These are phyloP conservation scores for Parachlorella kessleri DNA, from an alignment of 139 green algal species.

Conservation along the genomic window DNA sequence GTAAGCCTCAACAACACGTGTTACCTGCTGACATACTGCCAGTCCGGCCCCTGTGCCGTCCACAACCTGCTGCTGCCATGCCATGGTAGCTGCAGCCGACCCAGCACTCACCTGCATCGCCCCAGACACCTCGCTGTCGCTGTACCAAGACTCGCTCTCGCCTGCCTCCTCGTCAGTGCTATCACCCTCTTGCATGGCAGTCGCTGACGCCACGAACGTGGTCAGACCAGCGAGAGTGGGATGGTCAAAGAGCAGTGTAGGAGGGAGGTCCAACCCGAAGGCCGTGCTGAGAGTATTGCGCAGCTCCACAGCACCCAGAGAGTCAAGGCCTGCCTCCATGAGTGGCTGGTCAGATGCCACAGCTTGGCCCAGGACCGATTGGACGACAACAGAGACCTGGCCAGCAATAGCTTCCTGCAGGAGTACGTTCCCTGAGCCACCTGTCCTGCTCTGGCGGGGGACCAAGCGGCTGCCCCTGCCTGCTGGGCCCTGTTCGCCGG, in stretches of 20 bases:
- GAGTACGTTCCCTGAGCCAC: no score
- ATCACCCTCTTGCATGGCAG: neutral
- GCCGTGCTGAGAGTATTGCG: slow-evolving; percentile 32
- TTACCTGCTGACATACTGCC: no score
- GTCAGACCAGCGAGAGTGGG: slow-evolving; percentile 16
- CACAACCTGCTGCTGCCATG: no score
- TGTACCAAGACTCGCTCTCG: neutral
- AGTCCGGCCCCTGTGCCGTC: no score
- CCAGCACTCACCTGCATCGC: neutral
- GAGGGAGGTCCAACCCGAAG: slow-evolving; percentile 36
- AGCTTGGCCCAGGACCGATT: slow-evolving; percentile 31
- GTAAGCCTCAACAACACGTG: no score
- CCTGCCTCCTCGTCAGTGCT: neutral
- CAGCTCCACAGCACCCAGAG: slow-evolving; percentile 54
- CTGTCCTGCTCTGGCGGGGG: neutral
- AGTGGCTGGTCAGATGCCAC: slow-evolving; percentile 18
- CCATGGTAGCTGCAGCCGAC: slow-evolving; percentile 39
- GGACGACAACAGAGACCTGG: neutral
- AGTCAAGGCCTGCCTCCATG: slow-evolving; percentile 69
- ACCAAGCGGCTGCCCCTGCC: neutral
- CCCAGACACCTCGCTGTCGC: neutral
- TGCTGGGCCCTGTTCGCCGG: neutral
- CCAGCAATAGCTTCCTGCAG: neutral
- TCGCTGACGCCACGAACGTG: no score
- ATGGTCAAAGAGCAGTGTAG: slow-evolving; percentile 61